Evolutionary conservation across 2,329 filamentous ascomycete genomes (phyloP).

Genomic region (Fusarium staphyleae): DNA sequence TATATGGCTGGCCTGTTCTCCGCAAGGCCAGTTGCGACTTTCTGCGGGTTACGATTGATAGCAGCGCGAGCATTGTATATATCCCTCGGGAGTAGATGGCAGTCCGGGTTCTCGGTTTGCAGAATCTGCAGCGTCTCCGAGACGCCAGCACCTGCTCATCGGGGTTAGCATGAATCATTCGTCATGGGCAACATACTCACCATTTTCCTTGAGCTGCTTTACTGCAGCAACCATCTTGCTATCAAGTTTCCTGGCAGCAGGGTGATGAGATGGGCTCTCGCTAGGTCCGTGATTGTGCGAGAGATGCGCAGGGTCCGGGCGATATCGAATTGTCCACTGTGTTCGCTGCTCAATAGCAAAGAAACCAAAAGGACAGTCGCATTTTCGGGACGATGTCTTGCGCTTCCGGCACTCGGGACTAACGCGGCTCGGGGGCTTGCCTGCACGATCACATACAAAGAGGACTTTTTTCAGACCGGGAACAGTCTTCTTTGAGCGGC

Average conservation of each 20-base stretch:
- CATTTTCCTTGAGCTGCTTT: constrained; percentile 70
- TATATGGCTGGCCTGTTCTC: constrained; percentile 70
- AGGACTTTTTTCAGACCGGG: constrained; percentile 72
- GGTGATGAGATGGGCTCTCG: constrained; percentile 71
- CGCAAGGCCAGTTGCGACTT: constrained; percentile 65
- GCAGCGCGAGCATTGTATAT: constrained; percentile 73
- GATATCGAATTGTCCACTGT: constrained; percentile 71
- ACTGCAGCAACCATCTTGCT: constrained; percentile 73
- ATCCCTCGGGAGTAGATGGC: constrained; percentile 68
- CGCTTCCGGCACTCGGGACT: constrained; percentile 69
- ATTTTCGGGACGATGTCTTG: constrained; percentile 72
- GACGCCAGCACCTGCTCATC: constrained; percentile 65
- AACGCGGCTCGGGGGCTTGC: constrained; percentile 67
- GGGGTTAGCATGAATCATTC: constrained; percentile 42
- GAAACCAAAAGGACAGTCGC: constrained; percentile 73
- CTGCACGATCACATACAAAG: constrained; percentile 71
- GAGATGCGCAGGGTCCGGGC: constrained; percentile 64
- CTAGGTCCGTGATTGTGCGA: constrained; percentile 71
- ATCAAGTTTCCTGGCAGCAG: constrained; percentile 69
- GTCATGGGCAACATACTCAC: constrained; percentile 51
- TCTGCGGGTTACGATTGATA: constrained; percentile 70
- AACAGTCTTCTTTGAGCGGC: constrained; percentile 71
- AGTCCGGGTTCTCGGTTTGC: constrained; percentile 68
- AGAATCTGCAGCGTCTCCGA: constrained; percentile 71
- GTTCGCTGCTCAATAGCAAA: constrained; percentile 73